phyloP scores from a whole-genome alignment of 495 filamentous ascomycete genomes.

The Talaromyces ruber region DNA sequence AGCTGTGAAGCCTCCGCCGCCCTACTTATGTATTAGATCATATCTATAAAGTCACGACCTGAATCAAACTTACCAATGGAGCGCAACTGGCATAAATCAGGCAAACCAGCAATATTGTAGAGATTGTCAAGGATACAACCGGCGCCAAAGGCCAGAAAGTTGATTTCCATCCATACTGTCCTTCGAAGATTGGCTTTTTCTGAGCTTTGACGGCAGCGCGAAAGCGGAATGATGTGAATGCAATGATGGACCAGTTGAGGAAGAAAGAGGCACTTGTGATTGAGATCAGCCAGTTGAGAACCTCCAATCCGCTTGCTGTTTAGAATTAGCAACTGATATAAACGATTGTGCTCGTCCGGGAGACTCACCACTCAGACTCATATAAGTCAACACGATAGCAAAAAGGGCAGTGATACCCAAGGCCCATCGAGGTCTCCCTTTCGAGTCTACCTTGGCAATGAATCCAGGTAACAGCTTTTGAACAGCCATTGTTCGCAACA shows the following conservation, averaged over 20 bases:
- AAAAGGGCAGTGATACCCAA: constrained; percentile 14
- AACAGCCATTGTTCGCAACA: constrained; percentile 20
- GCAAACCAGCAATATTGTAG: too few species aligned
- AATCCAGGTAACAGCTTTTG: constrained; percentile 14
- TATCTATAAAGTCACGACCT: too few species aligned
- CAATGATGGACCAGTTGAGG: constrained; percentile 22
- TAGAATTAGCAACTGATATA: too few species aligned
- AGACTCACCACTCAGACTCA: constrained; percentile 12
- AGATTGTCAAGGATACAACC: too few species aligned
- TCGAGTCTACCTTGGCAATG: constrained; percentile 17
- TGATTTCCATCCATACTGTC: constrained; percentile 19
- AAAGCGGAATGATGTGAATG: constrained; percentile 20
- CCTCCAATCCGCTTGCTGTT: constrained; percentile 8
- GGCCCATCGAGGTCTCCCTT: constrained; percentile 16
- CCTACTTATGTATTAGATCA: too few species aligned
- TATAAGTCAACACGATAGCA: constrained; percentile 17
- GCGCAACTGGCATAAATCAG: too few species aligned
- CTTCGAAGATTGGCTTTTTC: constrained; percentile 15
- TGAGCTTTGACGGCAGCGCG: constrained; percentile 20
- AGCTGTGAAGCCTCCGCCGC: too few species aligned
- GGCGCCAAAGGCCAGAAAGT: constrained; percentile 21
- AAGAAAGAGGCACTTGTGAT: constrained; percentile 23
- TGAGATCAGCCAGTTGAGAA: constrained; percentile 18
- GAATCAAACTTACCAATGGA: too few species aligned
- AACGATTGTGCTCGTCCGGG: too few species aligned